A percentile compares a stretch with the other conserved stretches of the same genome.
phyloP scores from a whole-genome alignment of 2,329 filamentous ascomycete species.

The Grosmannia clavigera region DNA sequence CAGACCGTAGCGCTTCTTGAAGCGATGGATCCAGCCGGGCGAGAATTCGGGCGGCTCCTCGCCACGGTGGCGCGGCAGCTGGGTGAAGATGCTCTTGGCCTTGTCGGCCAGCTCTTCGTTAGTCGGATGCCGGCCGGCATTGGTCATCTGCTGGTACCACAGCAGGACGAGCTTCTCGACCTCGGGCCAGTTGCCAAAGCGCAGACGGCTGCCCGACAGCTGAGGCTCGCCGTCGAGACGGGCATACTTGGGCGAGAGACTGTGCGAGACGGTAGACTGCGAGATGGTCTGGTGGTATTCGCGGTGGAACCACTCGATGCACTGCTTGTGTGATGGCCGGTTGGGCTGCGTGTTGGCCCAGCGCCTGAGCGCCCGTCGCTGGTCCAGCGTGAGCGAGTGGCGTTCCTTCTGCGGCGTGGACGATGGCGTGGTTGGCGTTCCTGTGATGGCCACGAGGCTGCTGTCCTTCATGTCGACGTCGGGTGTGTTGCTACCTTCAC shows the following conservation, averaged over 20 bases:
- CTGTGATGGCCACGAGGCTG: background rate
- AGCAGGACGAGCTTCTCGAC: constrained; percentile 45
- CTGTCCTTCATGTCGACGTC: background rate
- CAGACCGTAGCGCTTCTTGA: constrained; percentile 51
- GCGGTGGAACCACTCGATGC: constrained; percentile 49
- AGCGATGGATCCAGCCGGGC: constrained; percentile 51
- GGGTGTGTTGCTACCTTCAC: background rate
- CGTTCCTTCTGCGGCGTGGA: constrained; percentile 31
- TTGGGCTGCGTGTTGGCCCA: constrained; percentile 46
- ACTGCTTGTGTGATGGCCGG: constrained; percentile 47
- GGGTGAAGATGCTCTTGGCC: constrained; percentile 45
- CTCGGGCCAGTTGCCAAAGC: constrained; percentile 53
- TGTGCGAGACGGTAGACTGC: constrained; percentile 51
- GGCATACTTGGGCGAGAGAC: constrained; percentile 48
- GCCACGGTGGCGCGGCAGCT: constrained; percentile 47
- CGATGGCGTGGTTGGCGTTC: background rate
- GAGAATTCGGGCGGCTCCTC: constrained; percentile 49
- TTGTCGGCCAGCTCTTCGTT: constrained; percentile 52
- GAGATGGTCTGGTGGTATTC: constrained; percentile 49
- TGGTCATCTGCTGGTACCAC: constrained; percentile 41
- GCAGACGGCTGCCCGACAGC: constrained; percentile 48
- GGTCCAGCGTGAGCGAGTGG: constrained; percentile 48
- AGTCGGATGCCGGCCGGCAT: constrained; percentile 42
- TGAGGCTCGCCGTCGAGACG: constrained; percentile 49
- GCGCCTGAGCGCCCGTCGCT: constrained; percentile 45